These are phyloP conservation scores for Porphyrellus sp. DNA, from an alignment of 1,284 basidiomycete species.

Conservation along the genomic window DNA sequence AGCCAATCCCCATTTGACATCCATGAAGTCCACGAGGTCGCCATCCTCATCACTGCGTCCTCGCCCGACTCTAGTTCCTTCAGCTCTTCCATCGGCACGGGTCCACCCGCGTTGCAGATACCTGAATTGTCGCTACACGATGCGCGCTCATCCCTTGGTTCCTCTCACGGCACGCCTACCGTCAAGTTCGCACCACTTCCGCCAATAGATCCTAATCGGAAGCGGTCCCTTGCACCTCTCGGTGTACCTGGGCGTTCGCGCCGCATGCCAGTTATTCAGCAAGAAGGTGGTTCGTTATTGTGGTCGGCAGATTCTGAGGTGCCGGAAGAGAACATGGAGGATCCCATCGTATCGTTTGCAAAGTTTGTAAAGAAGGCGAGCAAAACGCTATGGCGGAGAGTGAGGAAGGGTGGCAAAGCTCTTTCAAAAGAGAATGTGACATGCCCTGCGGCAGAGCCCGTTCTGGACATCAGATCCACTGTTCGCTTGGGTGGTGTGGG, in stretches of 20 bases:
- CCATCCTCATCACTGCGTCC: conserved; percentile 10
- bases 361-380: conserved; percentile 46
- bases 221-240: conserved; percentile 53
- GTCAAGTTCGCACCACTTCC: conserved; percentile 70
- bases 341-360: conserved; percentile 46
- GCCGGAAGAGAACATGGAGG: conserved; percentile 34
- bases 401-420: conserved; percentile 24
- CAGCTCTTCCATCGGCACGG: conserved; percentile 17
- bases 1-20: conserved; percentile 8
- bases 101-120: conserved; percentile 14
- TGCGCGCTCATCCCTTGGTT: conserved; percentile 15
- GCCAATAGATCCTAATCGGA: conserved; percentile 50
- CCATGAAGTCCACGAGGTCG: conserved; percentile 19
- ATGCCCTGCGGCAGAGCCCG: conserved; percentile 9
- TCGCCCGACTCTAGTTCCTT: conserved; percentile 20
- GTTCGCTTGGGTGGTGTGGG: conserved; percentile 3
- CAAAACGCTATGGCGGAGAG: conserved; percentile 41
- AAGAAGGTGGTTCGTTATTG: conserved; percentile 20
- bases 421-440: conserved; percentile 15
- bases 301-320: conserved; percentile 29
- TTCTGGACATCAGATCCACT: conserved; percentile 29
- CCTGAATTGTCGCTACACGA: conserved; percentile 14
- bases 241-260: conserved; percentile 60
- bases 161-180: conserved; percentile 27
- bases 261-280: conserved; percentile 24